Evolutionary conservation across 495 filamentous ascomycete species (phyloP).

Genomic region (Peziza echinospora): DNA sequence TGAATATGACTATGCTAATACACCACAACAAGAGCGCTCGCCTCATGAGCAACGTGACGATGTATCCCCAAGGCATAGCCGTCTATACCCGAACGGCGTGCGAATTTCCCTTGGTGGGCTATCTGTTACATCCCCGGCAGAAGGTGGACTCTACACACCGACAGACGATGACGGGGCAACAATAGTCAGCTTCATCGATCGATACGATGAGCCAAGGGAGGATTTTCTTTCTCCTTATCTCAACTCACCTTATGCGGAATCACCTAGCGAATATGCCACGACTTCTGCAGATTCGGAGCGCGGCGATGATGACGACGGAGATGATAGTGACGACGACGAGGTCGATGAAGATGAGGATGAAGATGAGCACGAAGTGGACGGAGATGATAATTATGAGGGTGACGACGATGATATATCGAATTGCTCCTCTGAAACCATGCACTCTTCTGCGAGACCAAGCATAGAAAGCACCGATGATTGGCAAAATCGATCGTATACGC

Average conservation of each 20-base stretch:
- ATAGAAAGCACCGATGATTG: not conserved
- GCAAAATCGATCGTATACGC: not conserved
- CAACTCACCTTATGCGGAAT: conserved; percentile 6
- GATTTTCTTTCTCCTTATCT: conserved; percentile 16
- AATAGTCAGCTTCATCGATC: conserved; percentile 16
- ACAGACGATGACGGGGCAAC: conserved; percentile 12
- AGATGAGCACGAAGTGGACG: conserved; percentile 6
- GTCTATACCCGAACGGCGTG: not conserved
- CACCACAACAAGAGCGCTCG: no score
- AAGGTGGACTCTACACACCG: not conserved
- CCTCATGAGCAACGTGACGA: no score
- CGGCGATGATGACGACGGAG: conserved; percentile 5
- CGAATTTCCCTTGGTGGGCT: not conserved
- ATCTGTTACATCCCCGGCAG: not conserved
- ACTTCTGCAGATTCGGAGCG: conserved; percentile 3
- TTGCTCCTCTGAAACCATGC: not conserved
- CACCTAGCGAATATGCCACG: conserved; percentile 11
- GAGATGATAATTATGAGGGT: conserved; percentile 11
- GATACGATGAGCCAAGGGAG: conserved; percentile 18
- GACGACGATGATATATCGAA: conserved; percentile 8
- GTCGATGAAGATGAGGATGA: conserved; percentile 10
- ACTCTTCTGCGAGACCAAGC: not conserved
- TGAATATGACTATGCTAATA: not conserved
- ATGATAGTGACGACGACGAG: conserved; percentile 7
- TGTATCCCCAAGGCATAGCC: not conserved